Conservation (phyloP, 305 asterid genomes). For the Fraxinus paxiana region DNA sequence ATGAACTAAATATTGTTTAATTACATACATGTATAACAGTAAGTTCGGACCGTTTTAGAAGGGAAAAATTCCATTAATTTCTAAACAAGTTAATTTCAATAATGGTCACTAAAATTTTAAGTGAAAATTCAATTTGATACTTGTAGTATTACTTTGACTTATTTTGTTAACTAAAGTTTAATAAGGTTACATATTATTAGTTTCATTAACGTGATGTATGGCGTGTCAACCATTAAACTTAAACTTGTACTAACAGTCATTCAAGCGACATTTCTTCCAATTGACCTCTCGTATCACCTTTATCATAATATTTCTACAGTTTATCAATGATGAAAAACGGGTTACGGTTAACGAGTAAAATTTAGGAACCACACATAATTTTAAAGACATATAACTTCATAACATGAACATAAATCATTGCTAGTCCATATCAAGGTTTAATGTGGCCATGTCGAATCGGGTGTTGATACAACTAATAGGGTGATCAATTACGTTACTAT, state of each 20-base stretch:
- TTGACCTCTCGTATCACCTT: background rate
- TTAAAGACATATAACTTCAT: background rate
- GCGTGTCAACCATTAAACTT: background rate
- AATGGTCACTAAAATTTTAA: background rate
- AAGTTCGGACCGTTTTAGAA: too few species aligned
- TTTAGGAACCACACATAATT: too few species aligned
- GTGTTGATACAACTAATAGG: background rate
- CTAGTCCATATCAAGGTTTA: background rate
- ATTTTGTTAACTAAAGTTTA: background rate
- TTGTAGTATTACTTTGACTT: background rate
- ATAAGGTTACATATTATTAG: background rate
- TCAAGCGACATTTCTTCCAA: background rate
- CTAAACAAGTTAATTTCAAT: too few species aligned
- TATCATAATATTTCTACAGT: background rate
- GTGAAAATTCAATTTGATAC: background rate
- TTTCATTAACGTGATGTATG: too few species aligned
- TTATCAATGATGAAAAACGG: too few species aligned
- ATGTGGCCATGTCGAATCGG: background rate
- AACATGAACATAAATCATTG: background rate
- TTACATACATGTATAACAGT: too few species aligned
- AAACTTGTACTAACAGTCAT: background rate
- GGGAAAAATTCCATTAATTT: too few species aligned
- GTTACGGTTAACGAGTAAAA: too few species aligned
- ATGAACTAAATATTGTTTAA: too few species aligned
- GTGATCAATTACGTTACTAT: background rate